Conservation (phyloP, 2,329 filamentous ascomycete species). For the Phialophora tarda region DNA sequence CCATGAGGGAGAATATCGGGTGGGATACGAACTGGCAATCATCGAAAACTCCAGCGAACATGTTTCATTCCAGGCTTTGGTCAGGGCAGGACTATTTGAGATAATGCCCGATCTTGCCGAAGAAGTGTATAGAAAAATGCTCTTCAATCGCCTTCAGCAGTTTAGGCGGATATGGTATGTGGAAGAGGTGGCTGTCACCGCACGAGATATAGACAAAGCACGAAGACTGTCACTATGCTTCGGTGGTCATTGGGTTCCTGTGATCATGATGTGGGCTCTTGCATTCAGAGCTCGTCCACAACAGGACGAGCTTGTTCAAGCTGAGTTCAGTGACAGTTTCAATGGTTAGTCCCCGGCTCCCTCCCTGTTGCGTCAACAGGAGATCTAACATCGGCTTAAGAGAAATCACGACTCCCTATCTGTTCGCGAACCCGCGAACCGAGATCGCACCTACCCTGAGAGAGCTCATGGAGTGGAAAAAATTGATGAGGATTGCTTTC, state of each 20-base stretch:
- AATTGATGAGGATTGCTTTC: neutral
- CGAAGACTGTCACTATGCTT: slow-evolving; percentile 5
- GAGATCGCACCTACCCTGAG: neutral
- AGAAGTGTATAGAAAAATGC: neutral
- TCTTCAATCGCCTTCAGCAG: neutral
- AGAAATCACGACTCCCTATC: neutral
- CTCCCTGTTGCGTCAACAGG: neutral
- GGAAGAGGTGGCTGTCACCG: neutral
- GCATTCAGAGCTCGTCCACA: neutral
- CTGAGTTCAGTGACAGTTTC: neutral
- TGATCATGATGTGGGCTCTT: slow-evolving; percentile 11
- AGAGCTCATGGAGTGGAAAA: slow-evolving; percentile 2
- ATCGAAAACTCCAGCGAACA: neutral
- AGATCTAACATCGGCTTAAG: neutral
- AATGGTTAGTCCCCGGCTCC: neutral
- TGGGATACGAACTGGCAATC: neutral
- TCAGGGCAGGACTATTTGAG: slow-evolving; percentile 2
- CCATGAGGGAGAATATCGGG: slow-evolving; percentile 2
- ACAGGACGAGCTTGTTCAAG: neutral
- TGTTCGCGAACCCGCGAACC: neutral
- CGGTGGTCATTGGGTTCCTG: neutral
- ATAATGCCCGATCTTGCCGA: slow-evolving; percentile 2
- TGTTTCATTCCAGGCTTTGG: neutral
- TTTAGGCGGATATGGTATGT: neutral
- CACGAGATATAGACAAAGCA: neutral